phyloP scores from a whole-genome alignment of 768 basidiomycete species.

The Boletus sp. region DNA sequence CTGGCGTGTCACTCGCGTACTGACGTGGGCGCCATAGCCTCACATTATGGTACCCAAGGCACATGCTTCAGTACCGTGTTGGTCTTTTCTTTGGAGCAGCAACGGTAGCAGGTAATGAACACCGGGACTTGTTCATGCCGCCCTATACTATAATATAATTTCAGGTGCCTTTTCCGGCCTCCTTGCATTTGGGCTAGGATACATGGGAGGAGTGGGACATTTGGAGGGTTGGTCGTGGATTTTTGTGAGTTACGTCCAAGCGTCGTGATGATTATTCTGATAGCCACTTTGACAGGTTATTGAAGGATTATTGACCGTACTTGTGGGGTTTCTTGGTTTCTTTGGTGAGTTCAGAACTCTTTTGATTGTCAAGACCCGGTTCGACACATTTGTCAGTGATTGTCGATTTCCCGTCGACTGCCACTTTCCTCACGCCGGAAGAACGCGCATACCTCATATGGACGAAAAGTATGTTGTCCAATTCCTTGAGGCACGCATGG shows the following conservation, averaged over 20 bases:
- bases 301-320: conserved; percentile 54
- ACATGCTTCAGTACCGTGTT: conserved; percentile 57
- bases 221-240: conserved; percentile 67
- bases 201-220: conserved; percentile 47
- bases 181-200: conserved; percentile 53
- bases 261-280: background rate
- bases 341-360: conserved; percentile 36
- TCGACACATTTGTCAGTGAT: conserved; percentile 39
- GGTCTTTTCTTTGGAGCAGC: conserved; percentile 67
- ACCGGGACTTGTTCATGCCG: background rate
- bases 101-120: conserved; percentile 46
- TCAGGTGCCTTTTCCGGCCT: conserved; percentile 56
- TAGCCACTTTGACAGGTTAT: conserved; percentile 7
- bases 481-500: conserved; percentile 41
- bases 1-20: background rate
- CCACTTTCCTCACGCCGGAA: conserved; percentile 16
- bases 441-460: conserved; percentile 19
- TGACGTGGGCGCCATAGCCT: conserved; percentile 36
- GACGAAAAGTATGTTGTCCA: conserved; percentile 15
- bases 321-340: conserved; percentile 52
- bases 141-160: background rate
- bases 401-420: conserved; percentile 45
- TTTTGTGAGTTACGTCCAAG: conserved; percentile 41
- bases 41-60: conserved; percentile 67
- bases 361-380: background rate